Percentiles rank a stretch among this genome's conserved stretches.
phyloP scores from a whole-genome alignment of 306 rosid genomes.

The Vigna radiata region DNA sequence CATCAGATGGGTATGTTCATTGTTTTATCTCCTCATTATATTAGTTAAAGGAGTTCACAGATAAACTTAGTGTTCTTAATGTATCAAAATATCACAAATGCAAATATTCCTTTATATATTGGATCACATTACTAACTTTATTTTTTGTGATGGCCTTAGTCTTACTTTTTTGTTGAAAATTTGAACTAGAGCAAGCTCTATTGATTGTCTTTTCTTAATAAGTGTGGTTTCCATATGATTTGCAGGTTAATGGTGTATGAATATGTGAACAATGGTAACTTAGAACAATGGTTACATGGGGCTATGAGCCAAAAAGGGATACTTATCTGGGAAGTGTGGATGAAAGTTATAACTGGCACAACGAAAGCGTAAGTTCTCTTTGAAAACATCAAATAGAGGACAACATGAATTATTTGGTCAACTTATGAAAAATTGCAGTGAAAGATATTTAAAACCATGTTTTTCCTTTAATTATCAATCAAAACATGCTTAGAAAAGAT shows the following conservation, averaged over 20 bases:
- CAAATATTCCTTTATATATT: background rate
- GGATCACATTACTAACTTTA: background rate
- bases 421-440: slow-evolving; percentile 23
- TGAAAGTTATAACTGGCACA: slow-evolving; percentile 91
- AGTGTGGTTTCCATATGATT: slow-evolving; percentile 30
- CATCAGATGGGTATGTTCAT: too few relatives aligned
- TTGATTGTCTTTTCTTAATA: background rate
- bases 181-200: background rate
- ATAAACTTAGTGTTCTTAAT: slow-evolving; percentile 47
- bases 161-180: background rate
- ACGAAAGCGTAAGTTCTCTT: slow-evolving; percentile 88
- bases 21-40: too few relatives aligned
- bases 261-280: slow-evolving; percentile 94
- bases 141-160: background rate
- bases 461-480: background rate
- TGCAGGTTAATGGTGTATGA: slow-evolving; percentile 92
- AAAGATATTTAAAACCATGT: too few relatives aligned
- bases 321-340: slow-evolving; percentile 90
- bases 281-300: slow-evolving; percentile 97
- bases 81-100: slow-evolving; percentile 8
- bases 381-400: slow-evolving; percentile 3
- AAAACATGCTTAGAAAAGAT: too few relatives aligned
- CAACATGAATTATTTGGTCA: background rate
- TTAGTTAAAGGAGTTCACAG: slow-evolving; percentile 83
- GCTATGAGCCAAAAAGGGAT: slow-evolving; percentile 75